phyloP scores from a whole-genome alignment of 352 stramenopile species.

The Pythium monospermum region DNA sequence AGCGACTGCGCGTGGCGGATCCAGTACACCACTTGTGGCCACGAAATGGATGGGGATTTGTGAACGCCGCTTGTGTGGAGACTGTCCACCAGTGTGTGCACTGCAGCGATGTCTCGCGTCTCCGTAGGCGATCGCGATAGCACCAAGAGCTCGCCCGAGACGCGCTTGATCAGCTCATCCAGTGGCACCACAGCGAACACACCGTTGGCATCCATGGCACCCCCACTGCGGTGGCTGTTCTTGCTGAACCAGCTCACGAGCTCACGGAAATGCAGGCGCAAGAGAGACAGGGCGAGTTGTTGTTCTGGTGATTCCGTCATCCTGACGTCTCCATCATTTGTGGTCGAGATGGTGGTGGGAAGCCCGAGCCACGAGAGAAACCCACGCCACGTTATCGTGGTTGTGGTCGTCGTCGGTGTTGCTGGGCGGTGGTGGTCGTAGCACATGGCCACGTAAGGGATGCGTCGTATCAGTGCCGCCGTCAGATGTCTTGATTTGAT shows the following conservation, averaged over 20 bases:
- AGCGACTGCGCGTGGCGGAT: slow-evolving; percentile 6
- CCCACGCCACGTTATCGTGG: neutral
- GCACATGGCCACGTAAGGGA: slow-evolving; percentile 4
- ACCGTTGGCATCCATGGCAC: neutral
- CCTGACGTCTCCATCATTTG: neutral
- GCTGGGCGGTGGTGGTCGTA: neutral
- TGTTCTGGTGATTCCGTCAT: slow-evolving; percentile 2
- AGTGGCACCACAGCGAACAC: slow-evolving; percentile 2
- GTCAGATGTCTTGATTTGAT: neutral
- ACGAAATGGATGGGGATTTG: neutral
- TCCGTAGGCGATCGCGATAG: neutral
- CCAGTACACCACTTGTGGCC: slow-evolving; percentile 8
- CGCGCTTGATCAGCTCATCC: slow-evolving; percentile 4
- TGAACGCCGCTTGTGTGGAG: neutral
- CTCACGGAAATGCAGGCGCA: slow-evolving; percentile 5
- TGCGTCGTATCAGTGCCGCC: neutral
- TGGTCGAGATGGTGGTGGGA: neutral
- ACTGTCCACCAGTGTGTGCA: neutral
- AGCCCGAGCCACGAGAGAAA: slow-evolving; percentile 10
- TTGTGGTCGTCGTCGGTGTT: too few species aligned
- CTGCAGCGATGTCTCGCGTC: neutral
- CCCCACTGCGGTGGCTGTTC: too few species aligned
- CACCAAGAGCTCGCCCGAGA: neutral
- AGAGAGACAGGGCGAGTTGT: slow-evolving; percentile 2
- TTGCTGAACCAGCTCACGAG: too few species aligned